Evolutionary conservation across 345 rosid genomes (phyloP).

Genomic region (Eucalyptus cloeziana): DNA sequence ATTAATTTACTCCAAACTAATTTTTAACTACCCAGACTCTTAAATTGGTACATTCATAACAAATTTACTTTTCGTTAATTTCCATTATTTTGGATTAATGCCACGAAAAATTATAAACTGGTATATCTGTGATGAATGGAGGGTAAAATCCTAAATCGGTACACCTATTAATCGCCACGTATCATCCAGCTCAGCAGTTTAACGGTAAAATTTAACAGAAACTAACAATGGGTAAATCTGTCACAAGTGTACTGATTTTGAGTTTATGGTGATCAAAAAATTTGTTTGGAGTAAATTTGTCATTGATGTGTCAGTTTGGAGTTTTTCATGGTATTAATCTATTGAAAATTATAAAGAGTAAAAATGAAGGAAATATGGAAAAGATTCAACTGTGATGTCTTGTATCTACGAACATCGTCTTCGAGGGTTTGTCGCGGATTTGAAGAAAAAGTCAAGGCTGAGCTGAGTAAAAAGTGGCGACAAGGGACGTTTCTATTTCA

Average conservation of each 20-base stretch:
- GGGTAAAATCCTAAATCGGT: no score
- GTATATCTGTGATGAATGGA: accelerated
- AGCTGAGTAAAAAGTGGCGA: neutral
- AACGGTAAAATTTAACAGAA: no score
- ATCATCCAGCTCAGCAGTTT: accelerated
- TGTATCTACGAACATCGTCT: neutral
- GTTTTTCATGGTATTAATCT: no score
- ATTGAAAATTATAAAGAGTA: neutral
- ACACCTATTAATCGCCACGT: accelerated
- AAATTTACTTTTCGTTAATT: no score
- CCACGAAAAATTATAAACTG: accelerated
- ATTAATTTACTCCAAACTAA: no score
- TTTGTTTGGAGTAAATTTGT: accelerated
- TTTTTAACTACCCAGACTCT: no score
- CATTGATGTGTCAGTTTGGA: accelerated
- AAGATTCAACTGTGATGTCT: neutral
- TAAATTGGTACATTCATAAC: no score
- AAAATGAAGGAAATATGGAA: neutral
- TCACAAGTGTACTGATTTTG: accelerated
- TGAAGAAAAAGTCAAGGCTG: neutral
- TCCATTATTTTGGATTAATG: no score
- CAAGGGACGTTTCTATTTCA: neutral
- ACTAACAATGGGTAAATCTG: accelerated
- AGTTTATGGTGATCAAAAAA: no score
- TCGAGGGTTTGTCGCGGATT: neutral